phyloP scores from a whole-genome alignment of 129 eudicot genomes.

The Ambrosia trifida region DNA sequence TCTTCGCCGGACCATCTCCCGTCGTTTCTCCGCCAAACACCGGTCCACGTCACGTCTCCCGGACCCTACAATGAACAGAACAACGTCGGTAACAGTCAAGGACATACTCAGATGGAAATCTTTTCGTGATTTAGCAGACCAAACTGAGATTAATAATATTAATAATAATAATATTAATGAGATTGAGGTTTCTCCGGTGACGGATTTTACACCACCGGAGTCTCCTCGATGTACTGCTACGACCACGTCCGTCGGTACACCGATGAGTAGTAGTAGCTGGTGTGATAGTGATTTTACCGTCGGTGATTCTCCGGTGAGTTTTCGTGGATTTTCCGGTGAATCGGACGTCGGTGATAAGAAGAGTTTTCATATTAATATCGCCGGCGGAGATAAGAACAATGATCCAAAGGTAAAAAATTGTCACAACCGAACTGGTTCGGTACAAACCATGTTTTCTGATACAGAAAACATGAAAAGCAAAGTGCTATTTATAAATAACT shows the following conservation, averaged over 20 bases:
- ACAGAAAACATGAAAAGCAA: no score
- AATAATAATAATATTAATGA: no score
- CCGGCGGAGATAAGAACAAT: slow-evolving; percentile 12
- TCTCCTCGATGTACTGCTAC: slow-evolving; percentile 51
- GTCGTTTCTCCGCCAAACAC: slow-evolving; percentile 35
- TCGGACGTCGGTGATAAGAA: slow-evolving; percentile 32
- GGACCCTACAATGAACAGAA: slow-evolving; percentile 31
- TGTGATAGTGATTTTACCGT: slow-evolving; percentile 63
- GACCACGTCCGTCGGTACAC: slow-evolving; percentile 30
- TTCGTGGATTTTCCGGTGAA: slow-evolving; percentile 29
- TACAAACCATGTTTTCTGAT: no score
- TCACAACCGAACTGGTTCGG: no score
- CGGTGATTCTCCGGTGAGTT: slow-evolving; percentile 55
- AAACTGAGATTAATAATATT: slow-evolving; percentile 28
- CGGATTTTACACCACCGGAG: slow-evolving; percentile 29
- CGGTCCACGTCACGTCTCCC: slow-evolving; percentile 1
- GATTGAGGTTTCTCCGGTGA: slow-evolving; percentile 27
- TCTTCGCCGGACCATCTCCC: slow-evolving; percentile 47
- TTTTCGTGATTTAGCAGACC: slow-evolving; percentile 58
- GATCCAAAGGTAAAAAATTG: slow-evolving; percentile 27
- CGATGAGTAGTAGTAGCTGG: slow-evolving; percentile 50
- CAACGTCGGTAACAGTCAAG: slow-evolving; percentile 57
- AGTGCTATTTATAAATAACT: no score
- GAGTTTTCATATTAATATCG: slow-evolving; percentile 20
- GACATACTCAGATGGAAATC: slow-evolving; percentile 86